phyloP scores from a whole-genome alignment of 768 basidiomycete genomes.

The Peribolospora baueri region DNA sequence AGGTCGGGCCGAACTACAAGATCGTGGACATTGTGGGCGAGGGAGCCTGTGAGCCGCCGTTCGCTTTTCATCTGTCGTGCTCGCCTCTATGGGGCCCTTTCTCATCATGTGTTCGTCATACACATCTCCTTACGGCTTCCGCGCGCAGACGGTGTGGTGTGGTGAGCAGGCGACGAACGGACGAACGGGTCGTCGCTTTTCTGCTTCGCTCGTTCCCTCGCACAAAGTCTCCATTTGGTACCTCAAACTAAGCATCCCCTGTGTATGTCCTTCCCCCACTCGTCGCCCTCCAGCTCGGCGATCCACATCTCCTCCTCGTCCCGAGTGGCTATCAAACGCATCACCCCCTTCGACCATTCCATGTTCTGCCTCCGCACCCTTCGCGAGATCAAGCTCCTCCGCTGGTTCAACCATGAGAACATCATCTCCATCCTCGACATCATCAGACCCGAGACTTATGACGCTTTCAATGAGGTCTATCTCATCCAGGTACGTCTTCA shows the following conservation, averaged over 20 bases:
- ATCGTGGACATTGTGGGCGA: constrained; percentile 14
- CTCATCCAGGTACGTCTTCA: constrained; percentile 20
- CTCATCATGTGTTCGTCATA: no score
- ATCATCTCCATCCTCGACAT: constrained; percentile 80
- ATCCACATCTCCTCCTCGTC: constrained; percentile 62
- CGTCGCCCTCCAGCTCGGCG: constrained; percentile 31
- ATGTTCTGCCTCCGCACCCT: constrained; percentile 79
- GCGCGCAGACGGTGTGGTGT: constrained; percentile 78
- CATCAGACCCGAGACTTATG: constrained; percentile 51
- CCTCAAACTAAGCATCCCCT: background rate
- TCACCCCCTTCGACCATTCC: constrained; percentile 81
- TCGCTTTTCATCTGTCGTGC: no score
- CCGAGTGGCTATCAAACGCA: constrained; percentile 84
- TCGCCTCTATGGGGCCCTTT: no score
- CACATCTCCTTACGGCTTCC: no score
- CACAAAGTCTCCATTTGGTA: background rate
- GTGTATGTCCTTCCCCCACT: background rate
- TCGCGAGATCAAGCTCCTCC: constrained; percentile 58
- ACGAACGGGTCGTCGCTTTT: background rate
- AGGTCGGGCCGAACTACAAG: constrained; percentile 15
- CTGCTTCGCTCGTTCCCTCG: background rate
- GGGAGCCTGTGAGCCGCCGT: constrained; percentile 9
- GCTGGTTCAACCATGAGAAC: constrained; percentile 27
- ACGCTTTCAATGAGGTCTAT: constrained; percentile 70
- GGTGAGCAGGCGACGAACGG: constrained; percentile 18